These are phyloP conservation scores for Gillenia trifoliata DNA, from an alignment of 306 rosid genomes.

Conservation along the genomic window DNA sequence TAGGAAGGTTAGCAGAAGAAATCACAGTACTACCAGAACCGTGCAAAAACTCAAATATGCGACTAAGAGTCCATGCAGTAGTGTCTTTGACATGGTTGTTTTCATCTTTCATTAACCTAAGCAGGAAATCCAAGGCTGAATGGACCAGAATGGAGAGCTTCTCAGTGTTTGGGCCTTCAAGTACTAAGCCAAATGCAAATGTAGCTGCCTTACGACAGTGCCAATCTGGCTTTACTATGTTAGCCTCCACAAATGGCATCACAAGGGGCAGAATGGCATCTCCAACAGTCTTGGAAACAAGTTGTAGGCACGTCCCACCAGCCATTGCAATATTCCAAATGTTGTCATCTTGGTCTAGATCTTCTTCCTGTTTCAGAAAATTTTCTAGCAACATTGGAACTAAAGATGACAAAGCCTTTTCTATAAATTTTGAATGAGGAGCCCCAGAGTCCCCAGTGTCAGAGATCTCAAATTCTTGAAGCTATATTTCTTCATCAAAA, in stretches of 20 bases:
- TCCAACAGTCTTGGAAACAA: conserved; percentile 31
- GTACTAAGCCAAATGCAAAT: conserved; percentile 30
- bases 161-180: conserved; percentile 31
- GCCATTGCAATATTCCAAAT: conserved; percentile 39
- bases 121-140: conserved; percentile 27
- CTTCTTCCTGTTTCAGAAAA: conserved; percentile 34
- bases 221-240: conserved; percentile 34
- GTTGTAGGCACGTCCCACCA: conserved; percentile 37
- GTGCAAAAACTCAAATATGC: conserved; percentile 34
- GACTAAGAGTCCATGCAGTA: conserved; percentile 38
- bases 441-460: conserved; percentile 23
- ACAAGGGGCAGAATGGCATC: conserved; percentile 33
- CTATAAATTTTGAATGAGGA: conserved; percentile 23
- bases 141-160: conserved; percentile 23
- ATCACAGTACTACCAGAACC: conserved; percentile 27
- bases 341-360: conserved; percentile 31
- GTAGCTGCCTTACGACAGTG: conserved; percentile 38
- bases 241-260: conserved; percentile 37
- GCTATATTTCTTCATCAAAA: conserved; percentile 35
- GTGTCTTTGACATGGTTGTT: conserved; percentile 36
- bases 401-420: conserved; percentile 25
- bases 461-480: conserved; percentile 24
- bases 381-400: conserved; percentile 37
- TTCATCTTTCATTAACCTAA: conserved; percentile 26
- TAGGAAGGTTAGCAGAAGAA: conserved; percentile 23